These are phyloP conservation scores for Taphrina deformans DNA, from an alignment of 1,139 yeast species.

Conservation along the genomic window DNA sequence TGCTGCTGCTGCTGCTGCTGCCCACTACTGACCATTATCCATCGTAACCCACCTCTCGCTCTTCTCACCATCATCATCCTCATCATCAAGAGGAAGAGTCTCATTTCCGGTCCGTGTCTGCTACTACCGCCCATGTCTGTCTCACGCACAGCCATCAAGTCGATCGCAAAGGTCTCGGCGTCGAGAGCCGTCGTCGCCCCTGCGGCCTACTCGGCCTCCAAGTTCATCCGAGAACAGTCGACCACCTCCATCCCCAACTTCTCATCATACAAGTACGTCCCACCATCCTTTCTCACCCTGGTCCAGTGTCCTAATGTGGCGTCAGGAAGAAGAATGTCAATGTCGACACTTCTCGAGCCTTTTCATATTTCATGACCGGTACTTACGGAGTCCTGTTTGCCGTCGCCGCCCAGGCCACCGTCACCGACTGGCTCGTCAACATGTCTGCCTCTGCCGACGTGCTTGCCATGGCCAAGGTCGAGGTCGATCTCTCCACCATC, in stretches of 20 bases:
- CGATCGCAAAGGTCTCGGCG: constrained; percentile 25
- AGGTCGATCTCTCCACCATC: constrained; percentile 87
- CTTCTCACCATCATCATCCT: too few species aligned
- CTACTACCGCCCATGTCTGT: too few species aligned
- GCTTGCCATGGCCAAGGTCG: constrained; percentile 98
- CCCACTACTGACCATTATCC: not conserved
- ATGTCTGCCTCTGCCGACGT: constrained; percentile 99
- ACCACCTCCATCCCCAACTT: constrained; percentile 36
- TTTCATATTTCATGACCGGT: constrained; percentile 97
- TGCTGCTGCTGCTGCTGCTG: too few species aligned
- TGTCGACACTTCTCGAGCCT: constrained; percentile 69
- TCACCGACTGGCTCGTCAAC: constrained; percentile 76
- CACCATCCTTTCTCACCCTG: not conserved
- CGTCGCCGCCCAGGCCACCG: constrained; percentile 97
- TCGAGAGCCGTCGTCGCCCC: constrained; percentile 16
- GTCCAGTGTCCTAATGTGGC: not conserved
- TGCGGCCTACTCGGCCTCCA: constrained; percentile 5
- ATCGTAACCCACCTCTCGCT: too few species aligned
- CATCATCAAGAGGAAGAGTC: too few species aligned
- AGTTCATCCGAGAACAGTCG: constrained; percentile 26
- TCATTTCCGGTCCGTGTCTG: too few species aligned
- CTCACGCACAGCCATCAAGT: constrained; percentile 27
- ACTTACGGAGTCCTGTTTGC: constrained; percentile 91
- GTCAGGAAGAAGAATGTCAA: constrained; percentile 29
- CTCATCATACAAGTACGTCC: constrained; percentile 34